Evolutionary conservation across 352 stramenopile genomes (phyloP), one percentile per base, ranked within the genome.

Genomic region (Globisporangium cederbergense): DNA sequence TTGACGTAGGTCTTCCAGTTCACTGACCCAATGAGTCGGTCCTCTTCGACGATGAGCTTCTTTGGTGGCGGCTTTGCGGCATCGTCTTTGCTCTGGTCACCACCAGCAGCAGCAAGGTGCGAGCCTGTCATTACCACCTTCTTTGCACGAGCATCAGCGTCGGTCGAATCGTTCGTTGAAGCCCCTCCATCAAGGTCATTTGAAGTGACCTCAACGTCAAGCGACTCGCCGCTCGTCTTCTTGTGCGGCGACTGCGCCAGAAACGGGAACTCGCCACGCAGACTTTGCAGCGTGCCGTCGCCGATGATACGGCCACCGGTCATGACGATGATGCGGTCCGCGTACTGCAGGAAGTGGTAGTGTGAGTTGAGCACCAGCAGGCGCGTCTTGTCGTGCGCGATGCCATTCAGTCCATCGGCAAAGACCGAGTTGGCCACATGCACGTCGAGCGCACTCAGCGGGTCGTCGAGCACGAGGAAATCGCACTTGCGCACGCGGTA

Each of bases 381-480:
- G 1, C 72, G 58, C 6, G 75, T 81, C 62, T 77, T 82, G 47
- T 58, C 46, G 11, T 46, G 49, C 0, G 75, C 68, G 32, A 84
- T 30, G 0, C 64, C 70, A 6, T 74, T 62, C 5, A 87, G 55
- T 28, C 76, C 62, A 10, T 83, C 52, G 0, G 36, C 50, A 61
- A 86, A 83, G 1, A 86, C 61, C 16, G 66, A 68, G 63, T 76
- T 69, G 4, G 75, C 77, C 2, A 86, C 77, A 56, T 80, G 74
- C 5, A 69, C 65, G 46, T 93, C 82, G 9, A 91, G 34, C 0
- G 85, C 85, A 61, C 76, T 88, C 8, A 91, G 67, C 7, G 82
- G 81, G 38, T 90, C 81, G 32, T 93, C 85, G 3, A 93, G 65
- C 53, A 93, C 42, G 28, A 86, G 61, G 34, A 93, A 72, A n/a